Base-by-base conservation (phyloP, 2,329 filamentous ascomycete genomes). In the Microsporum canis region DNA sequence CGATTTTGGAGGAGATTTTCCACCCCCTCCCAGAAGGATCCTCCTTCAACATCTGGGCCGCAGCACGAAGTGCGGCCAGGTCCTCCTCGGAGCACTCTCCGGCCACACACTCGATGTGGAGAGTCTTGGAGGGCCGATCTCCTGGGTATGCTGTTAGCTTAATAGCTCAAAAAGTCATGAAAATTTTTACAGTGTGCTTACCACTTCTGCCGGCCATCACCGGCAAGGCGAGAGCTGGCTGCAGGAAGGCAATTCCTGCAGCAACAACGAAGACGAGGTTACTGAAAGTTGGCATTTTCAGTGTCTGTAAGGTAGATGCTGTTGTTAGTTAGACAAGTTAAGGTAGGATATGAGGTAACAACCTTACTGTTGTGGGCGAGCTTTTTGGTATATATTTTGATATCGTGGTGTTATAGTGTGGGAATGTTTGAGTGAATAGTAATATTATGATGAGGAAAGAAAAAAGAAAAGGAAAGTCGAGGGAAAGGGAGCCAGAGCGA, bases 31-130 rank as follows among this genome's bases (percentile, higher is more conserved):
- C 61, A 33, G 33, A 23, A 2, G 62, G 56, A 8, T 63, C 55
- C 3, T 59, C 51, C 12, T 45, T 23, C 27, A 63, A 49, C 45
- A 55, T 53, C 33, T 59, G 33, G 33, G 60, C 53, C 14, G 60
- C 58, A 34, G 59, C 10, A 23, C 39, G 31, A 6, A 63, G 34
- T 12, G 43, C 53, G 5, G 31, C 51, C 2, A 60, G 51, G 10
- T 63, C 58, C 12, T 57, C 39, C 27, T 57, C 51, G 7, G 51
- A 53, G 34, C 61, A 63, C 43, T 63, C 51, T 10, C 61, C 61
- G 38, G 61, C 45, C 29, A 60, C 2, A 23, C 61, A 63, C 29
- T 60, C 61, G 14, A 60, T 60, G 34, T 34, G 51, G 17, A 55
- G 51, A 36, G 31, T n/a, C 14, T 55, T 55, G 2, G 29, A 14